Conservation (phyloP, 2,329 filamentous ascomycete species). For the Geosmithia putterillii region DNA sequence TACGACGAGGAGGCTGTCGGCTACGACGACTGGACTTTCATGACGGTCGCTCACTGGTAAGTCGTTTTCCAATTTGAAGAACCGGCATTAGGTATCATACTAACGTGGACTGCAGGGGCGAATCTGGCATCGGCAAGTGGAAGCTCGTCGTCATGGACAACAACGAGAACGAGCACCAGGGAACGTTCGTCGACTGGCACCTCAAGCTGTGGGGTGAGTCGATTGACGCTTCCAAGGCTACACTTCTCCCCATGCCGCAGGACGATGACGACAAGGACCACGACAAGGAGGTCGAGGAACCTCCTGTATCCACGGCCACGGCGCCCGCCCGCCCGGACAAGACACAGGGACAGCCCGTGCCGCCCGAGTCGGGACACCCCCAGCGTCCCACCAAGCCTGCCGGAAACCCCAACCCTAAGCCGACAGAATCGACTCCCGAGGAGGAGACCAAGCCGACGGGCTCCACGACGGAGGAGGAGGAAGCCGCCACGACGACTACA, state of each 20-base stretch:
- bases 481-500: slow-evolving; percentile 15
- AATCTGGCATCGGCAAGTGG: slow-evolving; percentile 80
- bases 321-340: slow-evolving; percentile 28
- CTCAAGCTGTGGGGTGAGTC: slow-evolving; percentile 89
- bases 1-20: slow-evolving; percentile 55
- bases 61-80: slow-evolving; percentile 14
- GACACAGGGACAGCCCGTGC: too few species aligned
- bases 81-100: background rate
- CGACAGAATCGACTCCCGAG: slow-evolving; percentile 6
- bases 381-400: slow-evolving; percentile 43
- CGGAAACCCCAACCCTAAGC: slow-evolving; percentile 1
- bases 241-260: slow-evolving; percentile 66
- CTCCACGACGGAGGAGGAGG: slow-evolving; percentile 10
- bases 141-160: slow-evolving; percentile 83
- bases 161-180: slow-evolving; percentile 60
- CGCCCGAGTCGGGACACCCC: slow-evolving; percentile 54
- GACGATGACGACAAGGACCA: slow-evolving; percentile 78
- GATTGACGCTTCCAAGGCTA: slow-evolving; percentile 63
- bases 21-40: slow-evolving; percentile 96
- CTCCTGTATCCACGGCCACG: slow-evolving; percentile 50
- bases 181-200: slow-evolving; percentile 82
- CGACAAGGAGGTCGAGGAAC: slow-evolving; percentile 30
- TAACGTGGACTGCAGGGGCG: slow-evolving; percentile 48
- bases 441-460: slow-evolving; percentile 11
- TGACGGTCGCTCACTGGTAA: slow-evolving; percentile 94